Evolutionary conservation across 805 yeast species (phyloP), one percentile per base, ranked within the genome.

Genomic region (Starmerella roubikii): DNA sequence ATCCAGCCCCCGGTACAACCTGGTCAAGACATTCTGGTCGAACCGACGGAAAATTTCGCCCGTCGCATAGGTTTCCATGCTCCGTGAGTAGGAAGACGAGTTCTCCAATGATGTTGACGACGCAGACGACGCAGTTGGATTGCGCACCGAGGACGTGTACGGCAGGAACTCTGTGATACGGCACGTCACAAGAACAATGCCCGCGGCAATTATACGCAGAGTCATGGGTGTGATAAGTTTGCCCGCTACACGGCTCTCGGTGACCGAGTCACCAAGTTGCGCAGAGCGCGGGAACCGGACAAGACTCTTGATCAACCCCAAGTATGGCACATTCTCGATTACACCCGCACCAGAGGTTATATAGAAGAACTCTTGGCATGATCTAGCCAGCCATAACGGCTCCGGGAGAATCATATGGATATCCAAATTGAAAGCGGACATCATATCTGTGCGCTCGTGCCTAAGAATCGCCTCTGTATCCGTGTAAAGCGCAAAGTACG

Each of bases 1-100:
- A 30, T 55, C 57, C 21, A 55, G 49, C 10, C 55, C 59, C 7
- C 58, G 49, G 25, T 52, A 54, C 15, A 55, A 33, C 10, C 58
- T 48, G 3, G 49, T 51, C 42, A 50, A 57, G 9, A 53, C 40
- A 8, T 45, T 40, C 8, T 47, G 43, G 37, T 54, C 56, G 32
- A 44, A 39, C 31, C 25, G 31, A 13, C 38, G n/a, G 35, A 44
- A 45, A 20, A 43, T 41, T 11, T 38, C 40, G 13, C 35, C 34
- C 13, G 5, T 12, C 15, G 18, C 18, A 28, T 26, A 47, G 28
- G 24, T 25, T 21, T 34, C 26, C 10, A 8, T 22, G 24, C 24
- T 22, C n/a, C n/a, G n/a, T n/a, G n/a, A n/a, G n/a, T n/a, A 9
- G 31, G 31, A 6, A 15, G 31, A 6, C 34, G 23, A 12, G n/a